Evolutionary conservation across 805 yeast genomes (phyloP), one percentile per base, ranked within the genome.

Genomic region (Candida ovalis): DNA sequence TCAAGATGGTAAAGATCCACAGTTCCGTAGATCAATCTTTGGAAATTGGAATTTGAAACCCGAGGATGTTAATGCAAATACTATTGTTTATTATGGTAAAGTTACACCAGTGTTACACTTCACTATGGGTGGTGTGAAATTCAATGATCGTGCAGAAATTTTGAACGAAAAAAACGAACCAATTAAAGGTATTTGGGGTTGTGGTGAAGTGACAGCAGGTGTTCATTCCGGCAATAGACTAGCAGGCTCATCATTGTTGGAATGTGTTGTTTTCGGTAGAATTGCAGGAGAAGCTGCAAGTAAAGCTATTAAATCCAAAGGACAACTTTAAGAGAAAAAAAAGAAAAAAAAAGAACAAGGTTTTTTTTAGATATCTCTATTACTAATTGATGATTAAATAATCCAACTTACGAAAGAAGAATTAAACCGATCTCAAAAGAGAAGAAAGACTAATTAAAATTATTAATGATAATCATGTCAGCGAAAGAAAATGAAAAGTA

Each of bases 141-240:
- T 80, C 55, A 74, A 77, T 56, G 72, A 72, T 40, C 64, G 71
- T 40, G 67, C 80, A 1, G 62, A 75, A 60, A 58, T 67, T 51
- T 45, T 75, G 46, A 53, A 68, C n/a, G 57, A 50, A 25, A 54
- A 60, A 1, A 63, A 64, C 8, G 42, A 53, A 25, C 56, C 59
- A n/a, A 69, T 79, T 8, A 53, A 62, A 2, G 84, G 84, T 10
- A 57, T 82, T 9, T 82, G 73, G 63, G 87, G 86, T 1, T 78
- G 78, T 27, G 89, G 89, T 15, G 89, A 83, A 60, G 80, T 80
- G 23, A 77, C 84, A 42, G 85, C 86, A 17, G 88, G 89, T 40
- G 80, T 83, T 9, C 88, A 83, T 59, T 88, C 88, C 9, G 76
- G 73, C 21, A 82, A 82, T 61, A 72, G 88, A 59, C 63, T 83